These are phyloP conservation scores for Earliella scabrosa DNA, from an alignment of 1,284 basidiomycete genomes.

Conservation along the genomic window DNA sequence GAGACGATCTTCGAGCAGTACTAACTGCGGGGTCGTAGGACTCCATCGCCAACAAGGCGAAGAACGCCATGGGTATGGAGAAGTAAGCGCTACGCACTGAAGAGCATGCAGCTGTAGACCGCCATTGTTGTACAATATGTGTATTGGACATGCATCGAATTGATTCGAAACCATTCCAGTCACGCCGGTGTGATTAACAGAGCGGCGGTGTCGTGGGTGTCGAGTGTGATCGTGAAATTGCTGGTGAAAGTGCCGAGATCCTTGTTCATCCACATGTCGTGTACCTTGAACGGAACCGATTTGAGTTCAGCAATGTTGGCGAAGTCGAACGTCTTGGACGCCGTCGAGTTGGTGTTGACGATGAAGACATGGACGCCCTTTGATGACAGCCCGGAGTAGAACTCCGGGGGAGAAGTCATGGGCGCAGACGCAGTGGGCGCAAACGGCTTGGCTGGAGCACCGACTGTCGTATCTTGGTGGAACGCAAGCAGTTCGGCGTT, in stretches of 20 bases:
- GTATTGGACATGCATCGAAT: neutral
- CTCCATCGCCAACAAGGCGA: constrained; percentile 34
- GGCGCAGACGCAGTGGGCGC: constrained; percentile 42
- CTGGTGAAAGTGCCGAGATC: constrained; percentile 48
- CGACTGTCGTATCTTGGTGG: constrained; percentile 52
- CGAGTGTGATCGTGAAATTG: constrained; percentile 46
- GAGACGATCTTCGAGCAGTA: neutral
- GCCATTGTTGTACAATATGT: neutral
- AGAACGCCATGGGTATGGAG: constrained; percentile 36
- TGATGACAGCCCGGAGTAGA: constrained; percentile 50
- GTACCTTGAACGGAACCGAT: constrained; percentile 45
- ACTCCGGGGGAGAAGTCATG: constrained; percentile 51
- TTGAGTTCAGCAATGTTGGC: constrained; percentile 48
- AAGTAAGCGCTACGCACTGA: constrained; percentile 4
- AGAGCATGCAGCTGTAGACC: too few relatives aligned
- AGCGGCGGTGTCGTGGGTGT: constrained; percentile 55
- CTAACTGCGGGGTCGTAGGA: constrained; percentile 16
- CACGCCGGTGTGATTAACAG: constrained; percentile 3
- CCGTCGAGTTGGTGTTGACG: constrained; percentile 48
- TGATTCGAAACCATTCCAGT: neutral
- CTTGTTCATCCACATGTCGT: constrained; percentile 58
- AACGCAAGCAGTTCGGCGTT: constrained; percentile 58
- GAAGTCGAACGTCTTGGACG: constrained; percentile 50
- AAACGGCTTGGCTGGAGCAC: constrained; percentile 53
- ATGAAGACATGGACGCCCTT: constrained; percentile 59